Evolutionary conservation across 768 basidiomycete genomes (phyloP), one percentile per base, ranked within the genome.

Genomic region (Zangia roseola): DNA sequence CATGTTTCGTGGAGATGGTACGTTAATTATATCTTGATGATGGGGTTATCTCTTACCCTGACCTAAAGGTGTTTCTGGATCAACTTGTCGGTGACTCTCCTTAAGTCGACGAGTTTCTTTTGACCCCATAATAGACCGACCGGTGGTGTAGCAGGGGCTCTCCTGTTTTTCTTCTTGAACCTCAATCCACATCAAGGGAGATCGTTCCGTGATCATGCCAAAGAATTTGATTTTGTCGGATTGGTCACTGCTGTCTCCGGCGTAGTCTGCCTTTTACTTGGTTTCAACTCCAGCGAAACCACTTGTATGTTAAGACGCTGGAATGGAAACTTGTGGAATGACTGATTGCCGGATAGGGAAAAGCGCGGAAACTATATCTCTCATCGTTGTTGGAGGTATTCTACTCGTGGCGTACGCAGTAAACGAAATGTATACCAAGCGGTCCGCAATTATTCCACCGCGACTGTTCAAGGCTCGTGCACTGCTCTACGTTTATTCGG

Each of bases 191-290:
- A 63, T 43, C 60, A 69, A 47, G 53, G 62, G 17, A 65, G 61
- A 49, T 51, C 69, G 0, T 57, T 73, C 33, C 53, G 51, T n/a
- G 53, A 69, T 7, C 65, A 73, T 30, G 49, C 64, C 33, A 45
- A 44, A 16, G 62, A 68, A 43, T 76, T 76, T 53, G 74, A 76
- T 60, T 69, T 72, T 47, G 5, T 67, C 43, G 75, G 75, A n/a
- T 58, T 76, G 21, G 30, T 56, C 25, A 59, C 68, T 8, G 59
- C 68, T 20, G 60, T 76, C 26, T 40, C 47, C 17, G 72, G 71
- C 23, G 62, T 74, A 28, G 58, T 72, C 19, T 69, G 70, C 52
- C 53, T 75, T 8, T 56, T 75, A 21, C 41, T 75, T 8, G 75
- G 73, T 10, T 71, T 75, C 52, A 68, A 69, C 51, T 60, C 63